A percentile compares a stretch with the other conserved stretches of the same genome.
Evolutionary conservation across 2,329 filamentous ascomycete genomes (phyloP).

Genomic region (Tolypocladium guangdongense): DNA sequence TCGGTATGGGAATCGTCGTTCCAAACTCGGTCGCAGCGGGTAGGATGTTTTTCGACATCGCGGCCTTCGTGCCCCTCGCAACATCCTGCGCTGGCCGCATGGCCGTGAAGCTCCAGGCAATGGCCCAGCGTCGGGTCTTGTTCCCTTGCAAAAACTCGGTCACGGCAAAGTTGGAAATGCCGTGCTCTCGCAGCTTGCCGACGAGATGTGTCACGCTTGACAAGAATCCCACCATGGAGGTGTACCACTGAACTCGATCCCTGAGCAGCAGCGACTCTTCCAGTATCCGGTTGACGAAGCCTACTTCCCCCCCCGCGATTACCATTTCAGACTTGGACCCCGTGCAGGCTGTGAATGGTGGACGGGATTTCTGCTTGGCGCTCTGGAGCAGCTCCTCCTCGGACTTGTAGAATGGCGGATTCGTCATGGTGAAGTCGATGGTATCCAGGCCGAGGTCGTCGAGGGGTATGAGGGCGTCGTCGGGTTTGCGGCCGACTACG

Average conservation of each 20-base stretch:
- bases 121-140: slow-evolving; percentile 73
- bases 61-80: slow-evolving; percentile 31
- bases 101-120: slow-evolving; percentile 75
- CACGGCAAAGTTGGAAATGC: slow-evolving; percentile 69
- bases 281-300: slow-evolving; percentile 62
- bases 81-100: slow-evolving; percentile 46
- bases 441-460: slow-evolving; percentile 35
- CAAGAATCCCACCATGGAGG: slow-evolving; percentile 78
- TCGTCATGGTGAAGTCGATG: slow-evolving; percentile 83
- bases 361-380: slow-evolving; percentile 53
- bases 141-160: slow-evolving; percentile 68
- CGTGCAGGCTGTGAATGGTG: slow-evolving; percentile 63
- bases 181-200: slow-evolving; percentile 41
- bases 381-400: slow-evolving; percentile 55
- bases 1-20: slow-evolving; percentile 32
- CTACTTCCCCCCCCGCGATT: slow-evolving; percentile 62
- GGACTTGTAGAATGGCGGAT: slow-evolving; percentile 88
- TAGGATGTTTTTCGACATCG: slow-evolving; percentile 28
- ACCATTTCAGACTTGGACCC: slow-evolving; percentile 82
- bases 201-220: slow-evolving; percentile 55
- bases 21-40: slow-evolving; percentile 30
- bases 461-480: slow-evolving; percentile 52
- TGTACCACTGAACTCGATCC: slow-evolving; percentile 72
- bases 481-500: slow-evolving; percentile 42
- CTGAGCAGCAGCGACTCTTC: slow-evolving; percentile 52